Evolutionary conservation across 1,284 basidiomycete species (phyloP).

Genomic region (Heliocybe sulcata): DNA sequence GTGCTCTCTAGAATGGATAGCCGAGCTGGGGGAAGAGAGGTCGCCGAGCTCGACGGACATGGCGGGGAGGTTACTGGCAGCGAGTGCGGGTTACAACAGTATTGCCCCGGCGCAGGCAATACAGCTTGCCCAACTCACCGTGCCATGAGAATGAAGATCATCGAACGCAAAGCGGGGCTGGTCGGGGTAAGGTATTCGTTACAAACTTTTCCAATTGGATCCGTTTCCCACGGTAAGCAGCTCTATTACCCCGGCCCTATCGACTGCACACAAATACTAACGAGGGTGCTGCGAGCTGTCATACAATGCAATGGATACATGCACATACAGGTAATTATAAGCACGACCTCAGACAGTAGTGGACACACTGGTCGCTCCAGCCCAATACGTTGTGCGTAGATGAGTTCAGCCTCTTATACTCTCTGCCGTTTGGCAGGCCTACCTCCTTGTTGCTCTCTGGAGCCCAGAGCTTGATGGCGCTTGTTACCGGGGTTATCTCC

Average conservation of each 20-base stretch:
- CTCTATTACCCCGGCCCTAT: too few relatives aligned
- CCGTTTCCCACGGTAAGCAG: not conserved
- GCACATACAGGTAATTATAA: too few relatives aligned
- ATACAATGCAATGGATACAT: too few relatives aligned
- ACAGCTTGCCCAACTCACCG: not conserved
- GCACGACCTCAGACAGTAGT: too few relatives aligned
- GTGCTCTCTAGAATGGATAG: slow-evolving; percentile 4
- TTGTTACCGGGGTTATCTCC: not conserved
- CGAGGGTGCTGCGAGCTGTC: too few relatives aligned
- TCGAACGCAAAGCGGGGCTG: not conserved
- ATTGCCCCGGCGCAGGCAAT: slow-evolving; percentile 3
- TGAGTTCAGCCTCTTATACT: not conserved
- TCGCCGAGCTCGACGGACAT: not conserved
- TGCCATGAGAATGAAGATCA: slow-evolving; percentile 6
- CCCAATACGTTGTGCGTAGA: too few relatives aligned
- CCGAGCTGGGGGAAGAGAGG: not conserved
- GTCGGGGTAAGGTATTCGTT: not conserved
- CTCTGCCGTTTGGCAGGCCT: not conserved
- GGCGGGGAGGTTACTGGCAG: not conserved
- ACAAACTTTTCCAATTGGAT: not conserved
- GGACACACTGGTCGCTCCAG: too few relatives aligned
- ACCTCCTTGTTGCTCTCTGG: not conserved
- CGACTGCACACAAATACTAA: too few relatives aligned
- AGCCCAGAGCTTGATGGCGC: not conserved
- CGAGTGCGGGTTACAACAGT: not conserved